Conservation (phyloP, 2,329 filamentous ascomycete species). For the Paecilomyces fulvus region DNA sequence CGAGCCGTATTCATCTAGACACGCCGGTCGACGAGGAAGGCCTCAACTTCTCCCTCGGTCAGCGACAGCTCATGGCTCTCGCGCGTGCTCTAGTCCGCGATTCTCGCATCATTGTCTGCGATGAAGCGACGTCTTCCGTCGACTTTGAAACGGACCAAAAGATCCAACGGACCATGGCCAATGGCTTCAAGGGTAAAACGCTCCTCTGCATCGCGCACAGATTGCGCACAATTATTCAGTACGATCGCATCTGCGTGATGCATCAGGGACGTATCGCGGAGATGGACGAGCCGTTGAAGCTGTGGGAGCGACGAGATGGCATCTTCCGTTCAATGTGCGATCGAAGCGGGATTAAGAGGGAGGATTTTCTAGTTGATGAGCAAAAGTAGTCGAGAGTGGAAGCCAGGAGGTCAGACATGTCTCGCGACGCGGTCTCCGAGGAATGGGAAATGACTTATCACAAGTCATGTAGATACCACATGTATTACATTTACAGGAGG, state of each 20-base stretch:
- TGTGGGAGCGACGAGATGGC: conserved; percentile 62
- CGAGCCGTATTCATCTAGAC: conserved; percentile 68
- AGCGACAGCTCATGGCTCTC: conserved; percentile 90
- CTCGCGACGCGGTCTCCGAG: neutral
- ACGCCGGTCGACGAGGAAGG: conserved; percentile 85
- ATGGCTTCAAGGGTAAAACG: conserved; percentile 77
- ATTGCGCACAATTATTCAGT: conserved; percentile 82
- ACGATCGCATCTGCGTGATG: conserved; percentile 96
- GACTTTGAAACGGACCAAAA: conserved; percentile 96
- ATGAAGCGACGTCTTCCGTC: conserved; percentile 87
- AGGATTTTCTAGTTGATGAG: conserved; percentile 24
- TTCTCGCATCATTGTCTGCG: conserved; percentile 88
- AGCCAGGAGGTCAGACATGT: neutral
- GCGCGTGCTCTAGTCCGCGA: conserved; percentile 81
- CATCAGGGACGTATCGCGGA: conserved; percentile 81
- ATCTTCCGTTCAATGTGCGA: conserved; percentile 91
- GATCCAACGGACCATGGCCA: conserved; percentile 82
- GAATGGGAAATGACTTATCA: neutral
- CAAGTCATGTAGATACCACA: neutral
- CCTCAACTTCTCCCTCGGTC: conserved; percentile 89
- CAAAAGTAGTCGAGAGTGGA: neutral
- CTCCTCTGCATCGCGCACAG: conserved; percentile 88
- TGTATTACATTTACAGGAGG: neutral
- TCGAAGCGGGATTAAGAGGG: conserved; percentile 61
- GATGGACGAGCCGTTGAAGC: conserved; percentile 63